These are phyloP conservation scores for Pleurotus cornucopiae DNA, from an alignment of 768 basidiomycete species.

Conservation along the genomic window DNA sequence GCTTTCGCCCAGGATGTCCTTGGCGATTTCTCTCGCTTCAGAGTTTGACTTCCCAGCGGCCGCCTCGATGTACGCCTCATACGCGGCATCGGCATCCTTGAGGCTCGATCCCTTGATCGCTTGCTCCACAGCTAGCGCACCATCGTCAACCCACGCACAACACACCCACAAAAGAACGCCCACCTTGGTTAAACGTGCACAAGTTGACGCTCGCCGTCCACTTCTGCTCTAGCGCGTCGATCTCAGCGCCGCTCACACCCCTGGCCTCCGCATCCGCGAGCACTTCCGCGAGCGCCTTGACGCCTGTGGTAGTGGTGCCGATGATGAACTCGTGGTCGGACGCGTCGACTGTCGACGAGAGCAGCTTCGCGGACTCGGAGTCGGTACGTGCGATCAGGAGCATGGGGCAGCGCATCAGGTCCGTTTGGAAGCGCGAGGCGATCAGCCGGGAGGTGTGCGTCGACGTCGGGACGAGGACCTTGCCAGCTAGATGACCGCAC, in stretches of 20 bases:
- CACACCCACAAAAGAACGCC: constrained; percentile 7
- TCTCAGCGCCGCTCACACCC: constrained; percentile 61
- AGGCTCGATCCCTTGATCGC: constrained; percentile 50
- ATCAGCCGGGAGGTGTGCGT: constrained; percentile 83
- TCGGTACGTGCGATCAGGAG: constrained; percentile 90
- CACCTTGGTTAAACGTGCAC: constrained; percentile 84
- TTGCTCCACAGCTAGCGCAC: constrained; percentile 47
- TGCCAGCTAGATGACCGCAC: constrained; percentile 89
- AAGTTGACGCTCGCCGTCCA: constrained; percentile 71
- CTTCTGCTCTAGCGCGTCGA: constrained; percentile 68
- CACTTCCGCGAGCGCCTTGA: constrained; percentile 60
- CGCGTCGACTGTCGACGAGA: constrained; percentile 80
- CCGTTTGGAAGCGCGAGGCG: constrained; percentile 85
- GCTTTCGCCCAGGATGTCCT: constrained; percentile 62
- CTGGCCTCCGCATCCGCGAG: constrained; percentile 63
- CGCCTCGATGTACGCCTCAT: constrained; percentile 54
- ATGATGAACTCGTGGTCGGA: constrained; percentile 78
- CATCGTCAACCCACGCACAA: too few relatives aligned
- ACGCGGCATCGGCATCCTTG: constrained; percentile 47
- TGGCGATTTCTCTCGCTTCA: constrained; percentile 70
- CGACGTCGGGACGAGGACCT: constrained; percentile 88
- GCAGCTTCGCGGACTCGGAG: constrained; percentile 79
- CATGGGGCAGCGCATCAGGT: constrained; percentile 85
- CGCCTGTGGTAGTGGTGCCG: constrained; percentile 49
- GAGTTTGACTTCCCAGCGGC: constrained; percentile 64